Evolutionary conservation across 257 asterid genomes (phyloP), one percentile per base, ranked within the genome.

Genomic region (Rhazya stricta): DNA sequence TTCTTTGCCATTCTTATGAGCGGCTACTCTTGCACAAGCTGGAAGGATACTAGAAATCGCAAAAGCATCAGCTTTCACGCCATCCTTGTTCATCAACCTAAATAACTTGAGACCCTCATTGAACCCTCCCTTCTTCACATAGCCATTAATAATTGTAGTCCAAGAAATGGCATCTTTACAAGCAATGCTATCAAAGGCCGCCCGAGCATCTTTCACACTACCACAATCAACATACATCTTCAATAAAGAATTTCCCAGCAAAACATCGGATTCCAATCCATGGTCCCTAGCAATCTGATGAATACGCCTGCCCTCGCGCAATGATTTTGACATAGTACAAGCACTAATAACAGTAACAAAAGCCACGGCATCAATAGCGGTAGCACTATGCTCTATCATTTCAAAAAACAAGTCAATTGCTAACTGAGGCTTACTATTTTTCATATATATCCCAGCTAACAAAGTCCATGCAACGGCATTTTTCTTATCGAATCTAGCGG

Each of bases 141-240:
- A 74, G 13, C 81, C 81, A 62, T 77, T 69, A 69, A 77, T 70
- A 73, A 81, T 68, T 39, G 79, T 73, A 61, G 84, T 81, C 81
- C 81, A 81, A 58, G 84, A 77, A 50, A 81, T 81, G 58, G 77
- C 81, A 81, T 81, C 81, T 78, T 70, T 81, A 34, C 58, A 11
- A 66, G 9, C 39, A 68, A 81, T 77, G 66, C 57, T 60, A 81
- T 81, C 79, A 74, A 81, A 81, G 50, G 74, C 81, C 11, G 72
- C 72, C 60, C 79, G 75, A n/a, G 81, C 81, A 73, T 81, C 81
- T 53, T 43, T 71, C 23, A 77, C 15, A 34, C 81, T 77, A 27
- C 84, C 84, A 69, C 84, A 81, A 50, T 81, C 81, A 61, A 78
- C n/a, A 65, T 77, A 81, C 84, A 81, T 77, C 65, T 81, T 77